Evolutionary conservation across 805 yeast genomes (phyloP).

Genomic region (Ogataea henricii): DNA sequence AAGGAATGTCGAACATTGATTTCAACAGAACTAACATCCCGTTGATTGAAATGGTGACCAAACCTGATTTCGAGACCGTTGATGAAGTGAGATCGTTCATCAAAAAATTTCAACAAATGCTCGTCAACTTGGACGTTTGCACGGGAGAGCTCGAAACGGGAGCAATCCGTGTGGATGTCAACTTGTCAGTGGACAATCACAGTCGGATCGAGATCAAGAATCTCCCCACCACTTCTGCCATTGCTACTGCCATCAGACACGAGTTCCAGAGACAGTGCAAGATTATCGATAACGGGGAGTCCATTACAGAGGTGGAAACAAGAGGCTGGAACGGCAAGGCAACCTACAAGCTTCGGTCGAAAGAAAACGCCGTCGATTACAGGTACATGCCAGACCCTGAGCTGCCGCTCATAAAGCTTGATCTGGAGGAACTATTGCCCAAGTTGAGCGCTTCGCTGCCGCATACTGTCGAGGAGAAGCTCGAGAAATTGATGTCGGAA

Average conservation of each 20-base stretch:
- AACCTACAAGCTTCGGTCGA: conserved; percentile 69
- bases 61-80: conserved; percentile 75
- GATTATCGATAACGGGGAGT: conserved; percentile 40
- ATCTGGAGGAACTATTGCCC: conserved; percentile 42
- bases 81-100: conserved; percentile 76
- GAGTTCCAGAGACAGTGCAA: conserved; percentile 74
- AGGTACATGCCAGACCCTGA: conserved; percentile 96
- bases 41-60: conserved; percentile 86
- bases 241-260: conserved; percentile 67
- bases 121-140: conserved; percentile 70
- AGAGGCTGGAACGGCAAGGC: conserved; percentile 87
- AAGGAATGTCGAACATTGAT: conserved; percentile 57
- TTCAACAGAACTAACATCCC: conserved; percentile 85
- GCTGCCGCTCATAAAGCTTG: conserved; percentile 58
- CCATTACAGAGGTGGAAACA: conserved; percentile 53
- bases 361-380: conserved; percentile 84
- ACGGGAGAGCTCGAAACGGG: conserved; percentile 93
- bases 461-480: conserved; percentile 58
- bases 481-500: conserved; percentile 52
- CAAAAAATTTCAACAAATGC: conserved; percentile 72
- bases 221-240: conserved; percentile 80
- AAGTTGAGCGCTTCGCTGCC: conserved; percentile 49
- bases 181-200: conserved; percentile 74
- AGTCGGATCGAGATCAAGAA: conserved; percentile 88
- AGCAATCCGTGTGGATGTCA: conserved; percentile 93